Percentiles rank a stretch among this genome's conserved stretches.
These are phyloP conservation scores for Psilocybe cyanescens DNA, from an alignment of 768 basidiomycete genomes.

Conservation along the genomic window DNA sequence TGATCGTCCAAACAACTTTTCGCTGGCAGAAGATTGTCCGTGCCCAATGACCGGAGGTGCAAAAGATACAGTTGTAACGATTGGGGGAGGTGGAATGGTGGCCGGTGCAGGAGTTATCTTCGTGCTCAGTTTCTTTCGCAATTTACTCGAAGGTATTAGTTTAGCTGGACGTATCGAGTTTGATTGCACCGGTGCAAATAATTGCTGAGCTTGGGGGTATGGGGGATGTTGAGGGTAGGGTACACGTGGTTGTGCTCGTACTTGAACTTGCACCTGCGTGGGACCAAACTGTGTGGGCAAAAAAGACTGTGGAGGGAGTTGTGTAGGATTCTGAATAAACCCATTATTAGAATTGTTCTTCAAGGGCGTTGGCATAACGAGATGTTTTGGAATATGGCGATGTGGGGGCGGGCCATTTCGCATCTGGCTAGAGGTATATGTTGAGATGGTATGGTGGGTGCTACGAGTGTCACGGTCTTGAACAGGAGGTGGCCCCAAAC, in stretches of 20 bases:
- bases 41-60: conserved; percentile 32
- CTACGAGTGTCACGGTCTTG: conserved; percentile 24
- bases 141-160: conserved; percentile 26
- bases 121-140: conserved; percentile 33
- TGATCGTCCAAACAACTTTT: conserved; percentile 16
- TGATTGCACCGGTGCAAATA: conserved; percentile 9
- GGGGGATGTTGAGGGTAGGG: conserved; percentile 7
- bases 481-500: neutral
- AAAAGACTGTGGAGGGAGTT: conserved; percentile 4
- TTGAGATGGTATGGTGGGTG: conserved; percentile 28
- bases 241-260: conserved; percentile 15
- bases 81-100: conserved; percentile 24
- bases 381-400: conserved; percentile 56
- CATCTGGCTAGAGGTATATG: conserved; percentile 27
- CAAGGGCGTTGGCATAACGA: conserved; percentile 78
- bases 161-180: conserved; percentile 24
- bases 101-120: conserved; percentile 13
- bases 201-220: conserved; percentile 2
- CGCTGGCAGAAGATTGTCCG: conserved; percentile 12
- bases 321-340: conserved; percentile 4
- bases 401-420: conserved; percentile 27
- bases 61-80: conserved; percentile 31
- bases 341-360: conserved; percentile 32
- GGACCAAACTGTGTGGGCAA: conserved; percentile 16
- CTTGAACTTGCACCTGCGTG: conserved; percentile 13